phyloP scores from a whole-genome alignment of 2,329 filamentous ascomycete genomes.

The Sporothrix protearum region DNA sequence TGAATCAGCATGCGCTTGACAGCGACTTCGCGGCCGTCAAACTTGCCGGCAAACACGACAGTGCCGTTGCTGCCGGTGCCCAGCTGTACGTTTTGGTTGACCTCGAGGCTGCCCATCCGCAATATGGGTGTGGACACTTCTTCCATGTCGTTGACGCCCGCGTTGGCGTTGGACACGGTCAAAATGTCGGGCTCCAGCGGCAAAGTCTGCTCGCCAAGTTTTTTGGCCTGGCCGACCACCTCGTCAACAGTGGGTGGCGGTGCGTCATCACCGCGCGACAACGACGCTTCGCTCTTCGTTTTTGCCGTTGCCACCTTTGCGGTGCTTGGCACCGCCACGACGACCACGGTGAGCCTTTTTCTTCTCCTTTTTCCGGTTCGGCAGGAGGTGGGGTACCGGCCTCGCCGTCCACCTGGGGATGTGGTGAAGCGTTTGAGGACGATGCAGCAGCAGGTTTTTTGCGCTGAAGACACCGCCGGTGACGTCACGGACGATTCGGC shows the following conservation, averaged over 20 bases:
- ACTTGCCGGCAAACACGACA: constrained; percentile 89
- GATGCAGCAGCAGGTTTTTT: neutral
- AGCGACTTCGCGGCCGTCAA: constrained; percentile 87
- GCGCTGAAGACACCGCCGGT: neutral
- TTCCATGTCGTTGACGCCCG: constrained; percentile 49
- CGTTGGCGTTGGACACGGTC: constrained; percentile 42
- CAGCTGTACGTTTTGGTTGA: constrained; percentile 60
- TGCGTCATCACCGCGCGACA: constrained; percentile 48
- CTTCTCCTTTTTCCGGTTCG: constrained; percentile 47
- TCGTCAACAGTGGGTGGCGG: constrained; percentile 55
- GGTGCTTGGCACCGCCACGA: constrained; percentile 68
- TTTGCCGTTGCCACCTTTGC: constrained; percentile 41
- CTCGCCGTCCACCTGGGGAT: neutral
- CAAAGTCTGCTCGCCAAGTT: constrained; percentile 45
- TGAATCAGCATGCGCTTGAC: constrained; percentile 96
- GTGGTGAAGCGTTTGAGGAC: neutral
- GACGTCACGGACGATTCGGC: neutral
- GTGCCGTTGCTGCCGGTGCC: constrained; percentile 94
- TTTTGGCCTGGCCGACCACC: constrained; percentile 56
- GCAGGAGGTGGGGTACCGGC: constrained; percentile 15
- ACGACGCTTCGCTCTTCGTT: constrained; percentile 50
- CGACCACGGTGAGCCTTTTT: constrained; percentile 67
- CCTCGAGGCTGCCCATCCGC: constrained; percentile 61
- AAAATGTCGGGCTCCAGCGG: constrained; percentile 61
- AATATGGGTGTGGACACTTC: constrained; percentile 58